A percentile compares a stretch with the other conserved stretches of the same genome.
Evolutionary conservation across 164 flowering plant genomes (phyloP).

Genomic region (Dillenia turbinata): DNA sequence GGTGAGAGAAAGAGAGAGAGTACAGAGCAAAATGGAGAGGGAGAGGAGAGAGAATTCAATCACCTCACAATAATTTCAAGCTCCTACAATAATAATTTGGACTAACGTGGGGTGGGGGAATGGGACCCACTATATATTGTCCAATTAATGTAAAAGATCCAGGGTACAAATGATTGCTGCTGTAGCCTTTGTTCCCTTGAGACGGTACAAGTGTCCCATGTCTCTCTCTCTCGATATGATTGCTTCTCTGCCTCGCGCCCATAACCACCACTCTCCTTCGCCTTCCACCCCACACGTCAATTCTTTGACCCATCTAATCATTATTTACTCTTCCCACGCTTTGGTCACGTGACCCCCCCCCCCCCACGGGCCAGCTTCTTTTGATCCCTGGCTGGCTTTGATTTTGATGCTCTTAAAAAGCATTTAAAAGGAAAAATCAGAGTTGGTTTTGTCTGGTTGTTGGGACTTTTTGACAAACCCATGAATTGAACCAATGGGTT

Average conservation of each 20-base stretch:
- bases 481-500: too few species aligned
- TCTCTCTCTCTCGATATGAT: slow-evolving; percentile 1
- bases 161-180: slow-evolving; percentile 26
- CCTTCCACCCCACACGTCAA: slow-evolving; percentile 9
- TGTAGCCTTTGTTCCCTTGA: slow-evolving; percentile 14
- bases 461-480: too few species aligned
- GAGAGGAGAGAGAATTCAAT: slow-evolving; percentile 9
- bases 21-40: too few species aligned
- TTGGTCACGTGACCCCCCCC: slow-evolving; percentile 14
- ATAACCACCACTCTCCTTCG: neutral
- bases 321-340: slow-evolving; percentile 10
- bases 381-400: too few species aligned
- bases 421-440: too few species aligned
- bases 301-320: slow-evolving; percentile 9
- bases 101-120: too few species aligned
- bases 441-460: too few species aligned
- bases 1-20: too few species aligned
- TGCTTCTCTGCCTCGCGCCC: neutral
- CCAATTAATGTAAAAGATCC: slow-evolving; percentile 4
- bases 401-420: too few species aligned
- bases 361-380: too few species aligned
- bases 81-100: too few species aligned
- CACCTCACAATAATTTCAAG: slow-evolving; percentile 10
- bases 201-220: slow-evolving; percentile 6
- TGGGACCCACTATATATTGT: neutral